Base-by-base conservation (phyloP, 305 asterid genomes). In the Fraxinus latifolia region DNA sequence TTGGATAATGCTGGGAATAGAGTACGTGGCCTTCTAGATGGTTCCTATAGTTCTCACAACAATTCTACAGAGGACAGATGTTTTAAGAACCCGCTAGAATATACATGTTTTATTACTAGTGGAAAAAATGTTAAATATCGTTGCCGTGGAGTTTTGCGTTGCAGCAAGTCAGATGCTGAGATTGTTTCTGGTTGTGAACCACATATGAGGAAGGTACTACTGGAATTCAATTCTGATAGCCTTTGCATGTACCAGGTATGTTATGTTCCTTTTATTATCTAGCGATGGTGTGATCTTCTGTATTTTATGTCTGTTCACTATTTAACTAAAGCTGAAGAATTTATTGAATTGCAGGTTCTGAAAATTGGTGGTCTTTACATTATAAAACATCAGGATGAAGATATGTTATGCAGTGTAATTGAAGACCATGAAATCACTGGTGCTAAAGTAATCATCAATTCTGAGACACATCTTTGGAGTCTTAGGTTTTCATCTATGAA, bases 291-390 rank as follows among this genome's bases (percentile, higher is more conserved):
- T 42, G 23, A 39, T 73, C 17, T 44, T 14, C 7, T 78, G 6
- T 62, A 34, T 75, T 78, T 77, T 70, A 82, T 70, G 77, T 60
- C 79, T 62, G 70, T 62, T 82, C 72, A 32, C 67, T 36, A 19
- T 74, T 71, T 82, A 76, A 71, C 72, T 70, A 0, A 29, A 70
- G 39, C 76, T 32, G 65, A 77, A 44, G 71, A 34, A 17, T 65
- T 86, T 83, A n/a, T 73, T 68, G 55, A 73, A 74, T 80, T 90
- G 87, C 97, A 96, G 99, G 89, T 88, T 15, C 42, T 94, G 86
- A 91, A 80, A 90, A 91, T 94, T 44, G 94, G 97, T 81, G 58
- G 87, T 78, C 89, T 73, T 82, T 96, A 96, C 87, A 86, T 93
- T 58, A 82, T 94, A 62, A 85, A 87, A 82, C 92, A 90, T 78